phyloP scores from a whole-genome alignment of 139 green algal genomes.

The Closterium sp. region DNA sequence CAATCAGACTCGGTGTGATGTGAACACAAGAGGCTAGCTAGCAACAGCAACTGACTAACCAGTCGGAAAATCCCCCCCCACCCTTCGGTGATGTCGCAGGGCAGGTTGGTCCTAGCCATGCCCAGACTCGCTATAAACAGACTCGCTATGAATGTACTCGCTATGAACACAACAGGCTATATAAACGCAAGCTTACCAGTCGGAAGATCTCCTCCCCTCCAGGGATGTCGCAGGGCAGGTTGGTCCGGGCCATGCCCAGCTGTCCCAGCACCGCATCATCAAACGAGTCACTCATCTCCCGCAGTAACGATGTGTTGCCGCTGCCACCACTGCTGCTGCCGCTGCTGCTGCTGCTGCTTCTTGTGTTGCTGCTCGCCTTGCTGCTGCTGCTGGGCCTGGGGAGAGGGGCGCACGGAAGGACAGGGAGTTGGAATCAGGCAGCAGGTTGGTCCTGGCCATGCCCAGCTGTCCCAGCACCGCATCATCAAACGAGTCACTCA shows the following conservation, averaged over 20 bases:
- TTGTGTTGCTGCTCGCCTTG: neutral
- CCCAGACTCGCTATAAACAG: neutral
- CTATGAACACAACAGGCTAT: too few species aligned
- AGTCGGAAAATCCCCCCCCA: neutral
- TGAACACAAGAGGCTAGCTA: neutral
- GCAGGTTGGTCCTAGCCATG: neutral
- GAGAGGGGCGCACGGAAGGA: neutral
- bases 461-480: too few species aligned
- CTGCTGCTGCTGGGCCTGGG: neutral
- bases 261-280: too few species aligned
- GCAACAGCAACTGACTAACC: neutral
- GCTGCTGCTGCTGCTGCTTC: neutral
- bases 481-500: too few species aligned
- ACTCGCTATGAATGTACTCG: too few species aligned
- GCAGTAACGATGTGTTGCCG: neutral
- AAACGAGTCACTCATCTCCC: too few species aligned
- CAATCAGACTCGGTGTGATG: neutral
- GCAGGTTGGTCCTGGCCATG: too few species aligned
- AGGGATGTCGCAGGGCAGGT: too few species aligned
- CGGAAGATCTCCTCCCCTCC: too few species aligned
- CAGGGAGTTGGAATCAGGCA: too few species aligned
- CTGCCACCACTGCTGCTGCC: neutral
- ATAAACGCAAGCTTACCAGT: too few species aligned
- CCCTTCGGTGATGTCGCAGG: neutral
- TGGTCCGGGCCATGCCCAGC: too few species aligned